Conservation (phyloP, 345 rosid species). For the Angophora floribunda region DNA sequence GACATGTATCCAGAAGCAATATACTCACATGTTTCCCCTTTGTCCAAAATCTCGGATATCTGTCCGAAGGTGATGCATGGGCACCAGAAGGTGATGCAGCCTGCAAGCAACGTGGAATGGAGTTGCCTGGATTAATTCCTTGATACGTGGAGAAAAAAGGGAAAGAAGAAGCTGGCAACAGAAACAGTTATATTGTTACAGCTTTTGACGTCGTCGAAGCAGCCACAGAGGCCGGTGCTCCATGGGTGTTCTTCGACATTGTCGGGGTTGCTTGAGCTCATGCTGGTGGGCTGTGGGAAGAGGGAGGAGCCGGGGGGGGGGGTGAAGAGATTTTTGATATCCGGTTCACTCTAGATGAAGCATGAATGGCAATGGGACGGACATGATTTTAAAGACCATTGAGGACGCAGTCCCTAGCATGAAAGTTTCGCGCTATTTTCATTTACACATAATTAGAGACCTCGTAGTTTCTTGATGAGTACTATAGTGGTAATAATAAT, state of each 20-base stretch:
- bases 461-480: not conserved
- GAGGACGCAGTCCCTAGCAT: not conserved
- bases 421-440: not conserved
- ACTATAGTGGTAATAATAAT: not conserved
- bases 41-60: slow-evolving; percentile 21
- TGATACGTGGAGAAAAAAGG: accelerated
- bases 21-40: slow-evolving; percentile 15
- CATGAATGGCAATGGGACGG: not conserved
- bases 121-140: not conserved
- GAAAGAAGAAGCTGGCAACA: not conserved
- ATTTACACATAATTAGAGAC: not conserved
- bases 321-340: not conserved
- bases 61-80: slow-evolving; percentile 27
- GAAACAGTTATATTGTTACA: slow-evolving; percentile 5
- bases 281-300: not conserved
- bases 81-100: slow-evolving; percentile 29
- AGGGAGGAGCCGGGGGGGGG: too few relatives aligned
- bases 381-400: not conserved
- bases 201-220: slow-evolving; percentile 18
- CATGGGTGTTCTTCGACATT: slow-evolving; percentile 1
- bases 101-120: not conserved
- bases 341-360: not conserved
- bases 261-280: not conserved
- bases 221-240: slow-evolving; percentile 26
- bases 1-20: not conserved